Percentiles rank a stretch among this genome's conserved stretches.
Evolutionary conservation across 179 eudicot species (phyloP).

Genomic region (Silene noctiflora): DNA sequence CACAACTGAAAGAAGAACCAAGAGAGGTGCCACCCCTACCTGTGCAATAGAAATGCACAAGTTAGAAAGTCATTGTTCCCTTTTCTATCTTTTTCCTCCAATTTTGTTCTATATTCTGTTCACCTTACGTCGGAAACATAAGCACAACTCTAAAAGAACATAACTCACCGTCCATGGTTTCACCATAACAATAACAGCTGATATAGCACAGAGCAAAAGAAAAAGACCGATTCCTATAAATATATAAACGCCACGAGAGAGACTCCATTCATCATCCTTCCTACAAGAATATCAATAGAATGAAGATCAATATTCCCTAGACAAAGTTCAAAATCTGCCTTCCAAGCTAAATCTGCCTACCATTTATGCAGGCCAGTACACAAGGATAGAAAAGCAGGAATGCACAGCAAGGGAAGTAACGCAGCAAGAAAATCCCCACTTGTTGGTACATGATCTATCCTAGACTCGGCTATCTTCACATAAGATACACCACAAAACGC

Average conservation of each 20-base stretch:
- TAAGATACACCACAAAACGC: conserved; percentile 88
- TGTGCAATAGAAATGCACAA: conserved; percentile 40
- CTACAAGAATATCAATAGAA: conserved; percentile 40
- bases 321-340: not conserved
- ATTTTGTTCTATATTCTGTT: not conserved
- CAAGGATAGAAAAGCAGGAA: conserved; percentile 81
- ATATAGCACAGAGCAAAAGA: conserved; percentile 87
- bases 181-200: conserved; percentile 70
- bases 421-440: conserved; percentile 92
- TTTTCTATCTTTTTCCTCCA: too few species aligned
- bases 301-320: conserved; percentile 15
- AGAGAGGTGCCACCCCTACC: conserved; percentile 90
- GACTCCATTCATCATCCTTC: conserved; percentile 96
- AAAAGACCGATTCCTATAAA: conserved; percentile 76
- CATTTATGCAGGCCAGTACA: conserved; percentile 88
- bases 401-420: conserved; percentile 85
- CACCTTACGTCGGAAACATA: not conserved
- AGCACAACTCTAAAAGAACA: conserved; percentile 12
- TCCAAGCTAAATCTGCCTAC: conserved; percentile 37
- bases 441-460: conserved; percentile 58
- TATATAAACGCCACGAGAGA: conserved; percentile 74
- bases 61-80: not conserved
- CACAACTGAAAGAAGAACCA: conserved; percentile 78
- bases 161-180: conserved; percentile 88
- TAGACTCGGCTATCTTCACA: conserved; percentile 61